These are phyloP conservation scores for Silene coronaria DNA, from an alignment of 179 eudicot genomes.

Conservation along the genomic window DNA sequence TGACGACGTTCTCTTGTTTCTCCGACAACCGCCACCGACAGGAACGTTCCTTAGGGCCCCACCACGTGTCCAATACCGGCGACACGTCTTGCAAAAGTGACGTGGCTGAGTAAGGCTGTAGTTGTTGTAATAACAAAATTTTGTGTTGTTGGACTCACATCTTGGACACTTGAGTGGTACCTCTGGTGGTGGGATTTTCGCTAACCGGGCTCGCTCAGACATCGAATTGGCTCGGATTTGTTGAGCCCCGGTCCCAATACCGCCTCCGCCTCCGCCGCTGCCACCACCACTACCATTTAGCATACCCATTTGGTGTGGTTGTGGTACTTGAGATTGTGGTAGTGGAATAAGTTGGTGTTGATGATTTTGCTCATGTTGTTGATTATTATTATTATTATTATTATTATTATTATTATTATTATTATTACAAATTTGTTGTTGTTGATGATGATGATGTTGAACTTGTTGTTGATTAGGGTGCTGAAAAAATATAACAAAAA, in stretches of 20 bases:
- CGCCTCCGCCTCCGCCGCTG: conserved; percentile 27
- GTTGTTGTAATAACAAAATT: conserved; percentile 64
- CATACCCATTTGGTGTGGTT: conserved; percentile 21
- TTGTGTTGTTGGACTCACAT: conserved; percentile 56
- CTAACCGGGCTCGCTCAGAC: conserved; percentile 47
- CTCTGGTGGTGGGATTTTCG: conserved; percentile 49
- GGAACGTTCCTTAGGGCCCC: conserved; percentile 57
- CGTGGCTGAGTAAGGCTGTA: conserved; percentile 56
- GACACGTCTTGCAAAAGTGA: conserved; percentile 53
- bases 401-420: background rate
- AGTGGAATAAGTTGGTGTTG: conserved; percentile 34
- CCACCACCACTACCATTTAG: conserved; percentile 31
- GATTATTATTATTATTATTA: background rate
- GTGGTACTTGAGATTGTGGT: conserved; percentile 24
- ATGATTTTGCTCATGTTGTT: conserved; percentile 22
- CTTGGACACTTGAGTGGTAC: conserved; percentile 51
- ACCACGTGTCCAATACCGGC: conserved; percentile 56
- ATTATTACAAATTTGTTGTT: conserved; percentile 25
- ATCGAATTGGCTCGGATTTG: conserved; percentile 41
- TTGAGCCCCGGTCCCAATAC: conserved; percentile 23
- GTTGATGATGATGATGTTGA: too few relatives aligned
- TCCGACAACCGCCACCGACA: conserved; percentile 56
- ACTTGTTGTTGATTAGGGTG: conserved; percentile 38
- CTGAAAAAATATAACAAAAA: conserved; percentile 16
- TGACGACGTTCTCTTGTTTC: conserved; percentile 32